Percentiles rank a stretch among this genome's conserved stretches.
phyloP scores from a whole-genome alignment of 2,329 filamentous ascomycete genomes.

The Xenoacremonium recifei region DNA sequence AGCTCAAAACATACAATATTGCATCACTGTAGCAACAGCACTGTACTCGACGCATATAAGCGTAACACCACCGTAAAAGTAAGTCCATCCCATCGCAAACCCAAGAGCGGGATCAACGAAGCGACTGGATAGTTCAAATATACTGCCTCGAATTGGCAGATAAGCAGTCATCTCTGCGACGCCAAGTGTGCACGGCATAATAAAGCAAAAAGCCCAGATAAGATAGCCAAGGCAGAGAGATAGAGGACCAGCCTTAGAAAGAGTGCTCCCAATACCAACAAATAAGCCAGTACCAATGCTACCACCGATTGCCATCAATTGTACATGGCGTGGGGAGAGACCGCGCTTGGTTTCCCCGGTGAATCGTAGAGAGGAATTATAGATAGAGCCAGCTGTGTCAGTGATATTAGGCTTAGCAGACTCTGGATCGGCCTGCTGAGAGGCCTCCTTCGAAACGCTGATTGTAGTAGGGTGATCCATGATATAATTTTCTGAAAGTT shows the following conservation, averaged over 20 bases:
- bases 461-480: too few relatives aligned
- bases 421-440: too few relatives aligned
- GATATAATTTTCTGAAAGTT: too few relatives aligned
- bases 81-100: constrained; percentile 49
- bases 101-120: constrained; percentile 55
- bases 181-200: constrained; percentile 38
- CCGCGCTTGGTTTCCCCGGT: constrained; percentile 27
- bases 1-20: too few relatives aligned
- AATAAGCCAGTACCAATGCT: constrained; percentile 40
- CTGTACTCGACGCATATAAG: constrained; percentile 40
- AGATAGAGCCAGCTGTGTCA: too few relatives aligned
- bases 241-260: constrained; percentile 37
- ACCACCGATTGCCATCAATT: constrained; percentile 45
- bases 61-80: constrained; percentile 42
- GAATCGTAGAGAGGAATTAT: too few relatives aligned
- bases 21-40: constrained; percentile 39
- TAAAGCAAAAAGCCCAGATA: constrained; percentile 37
- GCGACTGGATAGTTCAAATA: constrained; percentile 50
- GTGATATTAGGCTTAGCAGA: too few relatives aligned
- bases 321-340: constrained; percentile 37
- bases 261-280: constrained; percentile 38
- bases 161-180: constrained; percentile 56
- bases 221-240: constrained; percentile 40
- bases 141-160: constrained; percentile 50
- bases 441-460: too few relatives aligned